Conservation (phyloP, 2,329 filamentous ascomycete species). For the Lecanicillium sp. region DNA sequence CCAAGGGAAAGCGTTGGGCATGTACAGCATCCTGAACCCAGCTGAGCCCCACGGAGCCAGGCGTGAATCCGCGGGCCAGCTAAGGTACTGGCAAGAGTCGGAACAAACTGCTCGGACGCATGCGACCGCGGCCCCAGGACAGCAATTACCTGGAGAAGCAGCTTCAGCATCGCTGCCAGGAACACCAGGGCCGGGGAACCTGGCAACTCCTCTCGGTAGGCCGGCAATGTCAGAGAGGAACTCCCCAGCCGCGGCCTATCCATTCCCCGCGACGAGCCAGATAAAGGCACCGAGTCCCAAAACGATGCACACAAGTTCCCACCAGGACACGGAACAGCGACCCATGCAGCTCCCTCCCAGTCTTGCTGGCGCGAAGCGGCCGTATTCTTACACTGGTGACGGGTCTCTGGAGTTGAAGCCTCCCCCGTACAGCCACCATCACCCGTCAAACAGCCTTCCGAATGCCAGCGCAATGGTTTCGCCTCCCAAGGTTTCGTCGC, state of each 20-base stretch:
- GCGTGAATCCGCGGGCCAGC: constrained; percentile 15
- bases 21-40: constrained; percentile 35
- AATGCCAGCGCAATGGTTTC: constrained; percentile 1
- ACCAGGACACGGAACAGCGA: constrained; percentile 22
- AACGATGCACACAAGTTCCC: constrained; percentile 21
- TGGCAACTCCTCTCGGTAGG: constrained; percentile 22
- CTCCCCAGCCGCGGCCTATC: constrained; percentile 26
- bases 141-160: constrained; percentile 23
- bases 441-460: constrained; percentile 9
- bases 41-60: constrained; percentile 24
- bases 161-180: constrained; percentile 28
- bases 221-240: constrained; percentile 26
- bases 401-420: not conserved
- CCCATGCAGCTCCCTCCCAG: constrained; percentile 18
- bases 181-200: constrained; percentile 24
- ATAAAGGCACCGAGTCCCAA: constrained; percentile 29
- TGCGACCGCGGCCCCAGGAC: constrained; percentile 18
- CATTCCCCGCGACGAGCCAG: constrained; percentile 25
- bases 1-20: constrained; percentile 25
- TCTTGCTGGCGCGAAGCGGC: constrained; percentile 27
- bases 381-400: constrained; percentile 17
- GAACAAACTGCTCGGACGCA: constrained; percentile 19
- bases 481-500: not conserved
- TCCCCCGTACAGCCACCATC: constrained; percentile 2
- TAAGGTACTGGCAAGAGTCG: constrained; percentile 18